Evolutionary conservation across 2,329 filamentous ascomycete genomes (phyloP).

Genomic region (Xylariales sp.): DNA sequence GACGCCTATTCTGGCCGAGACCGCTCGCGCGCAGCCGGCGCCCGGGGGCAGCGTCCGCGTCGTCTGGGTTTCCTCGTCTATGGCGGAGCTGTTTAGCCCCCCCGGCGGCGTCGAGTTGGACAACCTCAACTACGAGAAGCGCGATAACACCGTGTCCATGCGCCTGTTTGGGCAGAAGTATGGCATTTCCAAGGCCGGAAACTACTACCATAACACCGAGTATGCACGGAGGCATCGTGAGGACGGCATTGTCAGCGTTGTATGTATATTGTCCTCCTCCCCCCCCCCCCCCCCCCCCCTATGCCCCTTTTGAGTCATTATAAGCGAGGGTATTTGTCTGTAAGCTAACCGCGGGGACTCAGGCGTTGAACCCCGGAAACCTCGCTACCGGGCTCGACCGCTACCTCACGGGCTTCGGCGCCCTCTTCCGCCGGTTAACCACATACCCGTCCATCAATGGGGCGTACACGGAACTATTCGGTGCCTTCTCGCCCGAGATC

Average conservation of each 20-base stretch:
- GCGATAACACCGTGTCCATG: neutral
- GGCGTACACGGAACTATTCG: slow-evolving; percentile 38
- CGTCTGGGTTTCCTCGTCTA: slow-evolving; percentile 2
- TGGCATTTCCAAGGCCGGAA: neutral
- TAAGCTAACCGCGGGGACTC: no score
- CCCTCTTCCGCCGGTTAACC: slow-evolving; percentile 4
- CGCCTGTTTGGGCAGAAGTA: neutral
- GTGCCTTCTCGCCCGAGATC: slow-evolving; percentile 30
- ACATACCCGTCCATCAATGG: slow-evolving; percentile 22
- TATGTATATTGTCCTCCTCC: neutral
- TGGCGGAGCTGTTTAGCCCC: neutral
- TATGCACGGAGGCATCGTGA: neutral
- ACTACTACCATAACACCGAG: neutral
- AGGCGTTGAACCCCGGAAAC: neutral
- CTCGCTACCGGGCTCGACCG: neutral
- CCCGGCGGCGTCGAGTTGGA: neutral
- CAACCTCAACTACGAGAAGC: neutral
- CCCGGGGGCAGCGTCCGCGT: slow-evolving; percentile 8
- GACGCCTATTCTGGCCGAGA: slow-evolving; percentile 16
- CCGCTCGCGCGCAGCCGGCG: slow-evolving; percentile 17
- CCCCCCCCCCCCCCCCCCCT: no score
- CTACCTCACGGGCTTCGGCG: neutral
- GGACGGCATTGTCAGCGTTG: neutral
- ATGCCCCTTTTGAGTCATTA: no score
- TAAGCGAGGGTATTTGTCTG: neutral